phyloP scores from a whole-genome alignment of 2,329 filamentous ascomycete species.

The Plectosphaerella plurivora region DNA sequence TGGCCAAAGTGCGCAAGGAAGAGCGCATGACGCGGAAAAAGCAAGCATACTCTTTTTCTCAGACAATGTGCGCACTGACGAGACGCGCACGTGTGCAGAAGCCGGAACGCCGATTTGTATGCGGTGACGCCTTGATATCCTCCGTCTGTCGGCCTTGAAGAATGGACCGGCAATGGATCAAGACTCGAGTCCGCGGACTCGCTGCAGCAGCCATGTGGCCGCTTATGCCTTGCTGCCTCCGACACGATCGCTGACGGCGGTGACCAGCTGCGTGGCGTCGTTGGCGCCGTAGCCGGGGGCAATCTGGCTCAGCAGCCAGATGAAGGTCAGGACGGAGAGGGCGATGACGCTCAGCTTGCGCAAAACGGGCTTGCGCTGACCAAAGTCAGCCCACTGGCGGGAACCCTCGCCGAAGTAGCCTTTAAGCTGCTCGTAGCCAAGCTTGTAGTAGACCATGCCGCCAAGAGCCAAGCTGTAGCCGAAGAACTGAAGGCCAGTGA shows the following conservation, averaged over 20 bases:
- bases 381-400: conserved; percentile 84
- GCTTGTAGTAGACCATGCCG: conserved; percentile 83
- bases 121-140: not conserved
- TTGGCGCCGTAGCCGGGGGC: conserved; percentile 56
- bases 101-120: not conserved
- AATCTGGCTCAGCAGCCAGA: conserved; percentile 66
- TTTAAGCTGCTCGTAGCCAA: conserved; percentile 78
- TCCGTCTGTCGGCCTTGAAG: too few relatives aligned
- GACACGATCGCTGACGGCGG: conserved; percentile 20
- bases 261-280: conserved; percentile 45
- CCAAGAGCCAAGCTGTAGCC: conserved; percentile 76
- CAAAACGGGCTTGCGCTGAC: conserved; percentile 67
- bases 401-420: conserved; percentile 68
- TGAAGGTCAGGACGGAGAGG: conserved; percentile 56
- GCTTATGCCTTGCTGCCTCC: conserved; percentile 15
- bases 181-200: too few relatives aligned
- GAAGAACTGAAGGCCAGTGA: conserved; percentile 73
- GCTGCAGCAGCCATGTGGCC: not conserved
- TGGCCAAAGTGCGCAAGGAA: too few relatives aligned
- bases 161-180: too few relatives aligned
- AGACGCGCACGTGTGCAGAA: not conserved
- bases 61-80: too few relatives aligned
- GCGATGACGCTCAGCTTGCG: conserved; percentile 74
- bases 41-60: too few relatives aligned
- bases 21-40: not conserved